Percentiles rank a stretch among this genome's conserved stretches.
Conservation (phyloP, 768 basidiomycete genomes). For the Candolleomyces efflorescens region DNA sequence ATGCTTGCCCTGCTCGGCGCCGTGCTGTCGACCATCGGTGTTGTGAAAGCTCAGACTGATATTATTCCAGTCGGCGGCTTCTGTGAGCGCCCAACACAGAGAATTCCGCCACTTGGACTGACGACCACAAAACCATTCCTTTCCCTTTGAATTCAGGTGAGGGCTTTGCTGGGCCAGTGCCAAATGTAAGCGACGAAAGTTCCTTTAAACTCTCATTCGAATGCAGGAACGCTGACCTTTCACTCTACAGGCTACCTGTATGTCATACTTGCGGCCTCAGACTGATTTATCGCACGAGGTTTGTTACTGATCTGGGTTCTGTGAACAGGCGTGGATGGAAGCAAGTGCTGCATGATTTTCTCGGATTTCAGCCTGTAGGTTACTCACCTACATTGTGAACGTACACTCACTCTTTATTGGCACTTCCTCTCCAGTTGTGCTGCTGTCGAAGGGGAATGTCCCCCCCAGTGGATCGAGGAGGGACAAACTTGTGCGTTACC, state of each 20-base stretch:
- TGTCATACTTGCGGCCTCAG: too few relatives aligned
- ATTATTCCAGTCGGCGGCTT: constrained; percentile 3
- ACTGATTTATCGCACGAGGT: too few relatives aligned
- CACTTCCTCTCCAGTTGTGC: constrained; percentile 8
- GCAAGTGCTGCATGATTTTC: not conserved
- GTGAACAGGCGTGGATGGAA: too few relatives aligned
- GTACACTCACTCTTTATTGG: not conserved
- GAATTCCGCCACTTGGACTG: not conserved
- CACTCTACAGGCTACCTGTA: too few relatives aligned
- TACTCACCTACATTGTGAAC: not conserved
- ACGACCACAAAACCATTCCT: not conserved
- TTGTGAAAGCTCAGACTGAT: not conserved
- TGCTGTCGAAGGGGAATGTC: constrained; percentile 12
- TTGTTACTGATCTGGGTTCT: too few relatives aligned
- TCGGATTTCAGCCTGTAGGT: constrained; percentile 15
- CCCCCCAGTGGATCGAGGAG: constrained; percentile 11
- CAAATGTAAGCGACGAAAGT: not conserved
- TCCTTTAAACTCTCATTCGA: not conserved
- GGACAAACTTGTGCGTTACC: constrained; percentile 12
- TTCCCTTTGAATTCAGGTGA: not conserved
- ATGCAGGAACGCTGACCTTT: not conserved
- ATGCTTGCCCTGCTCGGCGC: not conserved
- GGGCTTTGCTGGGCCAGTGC: constrained; percentile 8
- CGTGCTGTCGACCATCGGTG: not conserved
- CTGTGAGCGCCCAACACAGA: not conserved